Percentiles rank a stretch among this genome's conserved stretches.
phyloP scores from a whole-genome alignment of 345 rosid species.

The Corchorus olitorius region DNA sequence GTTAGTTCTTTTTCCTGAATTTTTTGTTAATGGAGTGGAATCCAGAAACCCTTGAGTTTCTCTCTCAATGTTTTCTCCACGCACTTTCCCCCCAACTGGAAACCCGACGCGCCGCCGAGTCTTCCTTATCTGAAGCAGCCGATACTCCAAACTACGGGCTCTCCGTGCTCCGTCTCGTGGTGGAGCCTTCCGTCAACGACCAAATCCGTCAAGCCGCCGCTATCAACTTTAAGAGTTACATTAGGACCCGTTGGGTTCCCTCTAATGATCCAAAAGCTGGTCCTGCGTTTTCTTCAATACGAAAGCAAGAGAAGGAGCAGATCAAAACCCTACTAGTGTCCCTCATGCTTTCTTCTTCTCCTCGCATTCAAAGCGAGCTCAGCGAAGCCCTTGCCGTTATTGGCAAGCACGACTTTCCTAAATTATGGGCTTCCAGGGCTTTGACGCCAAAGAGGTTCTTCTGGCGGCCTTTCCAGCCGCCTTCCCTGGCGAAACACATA shows the following conservation, averaged over 20 bases:
- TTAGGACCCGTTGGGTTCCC: constrained; percentile 79
- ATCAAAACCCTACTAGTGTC: constrained; percentile 79
- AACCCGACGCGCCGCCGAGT: constrained; percentile 89
- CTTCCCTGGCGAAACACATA: constrained; percentile 89
- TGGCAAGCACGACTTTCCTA: constrained; percentile 92
- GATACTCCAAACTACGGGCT: constrained; percentile 73
- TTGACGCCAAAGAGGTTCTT: constrained; percentile 80
- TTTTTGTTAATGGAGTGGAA: constrained; percentile 57
- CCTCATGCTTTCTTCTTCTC: constrained; percentile 78
- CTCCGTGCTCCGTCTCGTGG: constrained; percentile 78
- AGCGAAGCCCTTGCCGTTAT: constrained; percentile 89
- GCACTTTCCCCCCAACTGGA: constrained; percentile 74
- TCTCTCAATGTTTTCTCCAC: constrained; percentile 80
- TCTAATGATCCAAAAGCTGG: constrained; percentile 38
- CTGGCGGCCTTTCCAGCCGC: constrained; percentile 78
- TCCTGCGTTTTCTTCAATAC: constrained; percentile 44
- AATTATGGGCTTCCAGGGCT: constrained; percentile 42
- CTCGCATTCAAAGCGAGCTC: constrained; percentile 89
- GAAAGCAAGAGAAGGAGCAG: constrained; percentile 71
- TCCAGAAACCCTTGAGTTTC: constrained; percentile 61
- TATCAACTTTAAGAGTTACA: constrained; percentile 91
- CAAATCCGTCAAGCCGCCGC: constrained; percentile 95
- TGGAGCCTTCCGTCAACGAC: constrained; percentile 71
- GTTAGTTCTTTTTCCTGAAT: background rate
- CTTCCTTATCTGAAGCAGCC: constrained; percentile 57